Evolutionary conservation across 2,329 filamentous ascomycete species (phyloP).

Genomic region (Geosmithia morbida): DNA sequence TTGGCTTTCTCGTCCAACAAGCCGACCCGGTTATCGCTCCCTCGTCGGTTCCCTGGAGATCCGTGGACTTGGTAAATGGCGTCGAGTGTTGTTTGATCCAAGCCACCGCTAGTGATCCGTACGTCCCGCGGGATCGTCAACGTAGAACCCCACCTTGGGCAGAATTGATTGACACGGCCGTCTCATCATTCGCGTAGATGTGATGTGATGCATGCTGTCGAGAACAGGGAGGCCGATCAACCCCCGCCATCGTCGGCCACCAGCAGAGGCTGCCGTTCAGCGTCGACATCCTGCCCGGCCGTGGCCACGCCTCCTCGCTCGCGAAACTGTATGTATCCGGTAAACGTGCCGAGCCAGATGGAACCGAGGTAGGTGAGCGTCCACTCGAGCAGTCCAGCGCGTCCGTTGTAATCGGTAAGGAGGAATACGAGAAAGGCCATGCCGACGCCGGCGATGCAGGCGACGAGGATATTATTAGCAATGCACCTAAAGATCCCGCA

Average conservation of each 20-base stretch:
- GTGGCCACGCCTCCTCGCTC: conserved; percentile 1
- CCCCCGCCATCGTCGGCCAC: neutral
- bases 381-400: conserved; percentile 2
- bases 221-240: neutral
- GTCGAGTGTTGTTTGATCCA: no score
- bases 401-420: conserved; percentile 2
- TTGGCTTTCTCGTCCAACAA: no score
- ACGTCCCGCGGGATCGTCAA: no score
- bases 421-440: conserved; percentile 2
- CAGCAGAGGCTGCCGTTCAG: conserved; percentile 1
- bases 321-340: conserved; percentile 3
- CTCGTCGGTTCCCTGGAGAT: no score
- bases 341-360: conserved; percentile 4
- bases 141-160: no score
- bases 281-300: neutral
- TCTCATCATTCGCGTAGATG: neutral
- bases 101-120: no score
- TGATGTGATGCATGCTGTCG: no score
- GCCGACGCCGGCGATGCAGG: conserved; percentile 1
- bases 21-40: no score
- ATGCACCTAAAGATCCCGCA: conserved; percentile 4
- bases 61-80: no score
- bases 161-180: conserved; percentile 6
- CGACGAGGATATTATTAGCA: conserved; percentile 3
- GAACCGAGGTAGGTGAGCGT: conserved; percentile 3